Conservation (phyloP, 176 grass and related monocot genomes). For the Carex littledalei region DNA sequence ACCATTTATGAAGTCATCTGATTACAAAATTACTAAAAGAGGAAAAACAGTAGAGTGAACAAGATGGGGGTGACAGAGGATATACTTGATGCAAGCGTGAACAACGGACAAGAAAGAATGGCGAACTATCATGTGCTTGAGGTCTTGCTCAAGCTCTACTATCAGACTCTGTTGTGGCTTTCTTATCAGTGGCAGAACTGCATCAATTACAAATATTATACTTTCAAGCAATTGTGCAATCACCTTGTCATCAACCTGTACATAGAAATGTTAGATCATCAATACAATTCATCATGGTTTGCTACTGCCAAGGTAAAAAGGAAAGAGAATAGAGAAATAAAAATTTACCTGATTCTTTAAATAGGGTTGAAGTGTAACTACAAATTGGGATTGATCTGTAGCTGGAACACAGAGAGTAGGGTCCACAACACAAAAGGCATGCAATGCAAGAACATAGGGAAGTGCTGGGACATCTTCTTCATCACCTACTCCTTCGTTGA, state of each 20-base stretch:
- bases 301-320: neutral
- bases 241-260: conserved; percentile 80
- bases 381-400: conserved; percentile 95
- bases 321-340: conserved; percentile 18
- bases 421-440: conserved; percentile 95
- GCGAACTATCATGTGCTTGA: conserved; percentile 96
- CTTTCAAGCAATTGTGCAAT: conserved; percentile 86
- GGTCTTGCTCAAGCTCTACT: conserved; percentile 89
- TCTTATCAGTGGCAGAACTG: conserved; percentile 84
- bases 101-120: conserved; percentile 96
- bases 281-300: neutral
- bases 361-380: conserved; percentile 97
- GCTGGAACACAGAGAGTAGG: conserved; percentile 86
- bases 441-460: conserved; percentile 91
- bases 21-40: neutral
- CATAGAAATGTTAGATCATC: conserved; percentile 27
- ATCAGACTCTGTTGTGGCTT: conserved; percentile 85
- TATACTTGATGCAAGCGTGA: conserved; percentile 97
- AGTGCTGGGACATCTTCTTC: conserved; percentile 71
- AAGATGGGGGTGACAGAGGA: conserved; percentile 9
- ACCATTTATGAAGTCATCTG: neutral
- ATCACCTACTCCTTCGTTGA: conserved; percentile 67
- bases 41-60: conserved; percentile 12
- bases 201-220: conserved; percentile 96
- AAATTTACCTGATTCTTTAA: conserved; percentile 81